Base-by-base conservation (phyloP, 169 alveolate species). In the Plasmodium billcollinsi region DNA sequence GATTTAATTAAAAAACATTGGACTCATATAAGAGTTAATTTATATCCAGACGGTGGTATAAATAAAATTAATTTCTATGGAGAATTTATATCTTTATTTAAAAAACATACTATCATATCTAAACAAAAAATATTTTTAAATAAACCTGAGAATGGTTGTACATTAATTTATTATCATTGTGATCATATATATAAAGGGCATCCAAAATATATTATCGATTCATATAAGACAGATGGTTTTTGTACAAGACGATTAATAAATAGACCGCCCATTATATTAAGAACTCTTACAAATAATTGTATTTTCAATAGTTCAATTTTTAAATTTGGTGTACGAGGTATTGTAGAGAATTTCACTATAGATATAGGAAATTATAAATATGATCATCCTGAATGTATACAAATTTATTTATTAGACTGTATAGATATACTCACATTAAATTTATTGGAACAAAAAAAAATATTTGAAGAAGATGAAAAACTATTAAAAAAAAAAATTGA, bases 1-100 rank as follows among this genome's bases (percentile, higher is more conserved):
- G 67, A 78, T 8, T 67, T 80, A 69, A 67, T 80, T 45, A 80
- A 80, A 56, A 39, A 39, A 39, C 90, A 83, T 29, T 80, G 90
- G 90, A 67, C 90, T 67, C 90, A 80, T 39, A 80, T 80, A 50
- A 33, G 90, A 45, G 49, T 80, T 61, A 80, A 80, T 80, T 80
- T 80, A 80, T 80, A 80, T 67, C 90, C 90, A 52, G 90, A 80
- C 58, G 90, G 90, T 15, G 90, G 90, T 9, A 67, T 80, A 67
- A 80, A 80, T 80, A 80, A 80, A n/a, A 67, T 80, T 52, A 67
- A 80, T 20, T 80, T 80, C 56, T 80, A 66, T 67, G 90, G 90
- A 0, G 90, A 80, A 80, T 80, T 80, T 54, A 50, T 80, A 24
- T 67, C 90, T 29, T 49, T 80, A 80, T 80, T 80, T 80, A 80